Evolutionary conservation across 495 filamentous ascomycete genomes (phyloP).

Genomic region (Trichocladium antarcticum): DNA sequence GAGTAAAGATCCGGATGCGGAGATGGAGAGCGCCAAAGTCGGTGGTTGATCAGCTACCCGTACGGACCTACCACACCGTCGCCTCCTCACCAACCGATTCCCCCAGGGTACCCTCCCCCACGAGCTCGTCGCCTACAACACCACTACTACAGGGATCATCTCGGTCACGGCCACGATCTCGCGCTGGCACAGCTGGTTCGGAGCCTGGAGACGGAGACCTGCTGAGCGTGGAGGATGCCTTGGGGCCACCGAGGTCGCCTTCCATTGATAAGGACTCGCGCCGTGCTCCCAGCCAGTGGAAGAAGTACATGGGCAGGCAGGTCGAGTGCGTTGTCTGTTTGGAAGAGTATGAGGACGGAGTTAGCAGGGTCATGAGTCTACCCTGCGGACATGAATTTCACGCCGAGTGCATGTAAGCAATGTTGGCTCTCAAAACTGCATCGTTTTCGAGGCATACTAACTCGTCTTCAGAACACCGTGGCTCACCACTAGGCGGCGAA

Average conservation of each 20-base stretch:
- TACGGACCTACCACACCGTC: slow-evolving; percentile 86
- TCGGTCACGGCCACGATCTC: slow-evolving; percentile 50
- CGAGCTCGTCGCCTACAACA: slow-evolving; percentile 58
- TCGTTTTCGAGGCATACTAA: slow-evolving; percentile 13
- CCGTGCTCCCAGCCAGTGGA: slow-evolving; percentile 48
- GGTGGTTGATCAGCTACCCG: slow-evolving; percentile 86
- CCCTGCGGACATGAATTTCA: slow-evolving; percentile 99
- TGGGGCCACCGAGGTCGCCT: slow-evolving; percentile 22
- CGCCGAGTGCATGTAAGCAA: slow-evolving; percentile 92
- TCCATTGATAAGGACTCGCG: slow-evolving; percentile 42
- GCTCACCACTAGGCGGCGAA: slow-evolving; percentile 86
- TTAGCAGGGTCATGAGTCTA: slow-evolving; percentile 90
- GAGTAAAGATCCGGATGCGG: slow-evolving; percentile 78
- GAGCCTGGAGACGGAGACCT: slow-evolving; percentile 33
- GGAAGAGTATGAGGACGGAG: slow-evolving; percentile 91
- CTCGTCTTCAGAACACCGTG: slow-evolving; percentile 72
- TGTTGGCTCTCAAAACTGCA: neutral
- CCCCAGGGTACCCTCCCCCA: slow-evolving; percentile 41
- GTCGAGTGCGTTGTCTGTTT: slow-evolving; percentile 95
- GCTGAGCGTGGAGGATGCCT: slow-evolving; percentile 27
- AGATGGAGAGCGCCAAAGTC: slow-evolving; percentile 95
- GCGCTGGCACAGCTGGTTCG: slow-evolving; percentile 50
- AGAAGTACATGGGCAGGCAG: slow-evolving; percentile 76
- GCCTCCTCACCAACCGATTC: slow-evolving; percentile 50
- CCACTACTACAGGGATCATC: slow-evolving; percentile 58